Evolutionary conservation across 2,329 filamentous ascomycete genomes (phyloP), one percentile per base, ranked within the genome.

Genomic region (Aspergillus fijiensis): DNA sequence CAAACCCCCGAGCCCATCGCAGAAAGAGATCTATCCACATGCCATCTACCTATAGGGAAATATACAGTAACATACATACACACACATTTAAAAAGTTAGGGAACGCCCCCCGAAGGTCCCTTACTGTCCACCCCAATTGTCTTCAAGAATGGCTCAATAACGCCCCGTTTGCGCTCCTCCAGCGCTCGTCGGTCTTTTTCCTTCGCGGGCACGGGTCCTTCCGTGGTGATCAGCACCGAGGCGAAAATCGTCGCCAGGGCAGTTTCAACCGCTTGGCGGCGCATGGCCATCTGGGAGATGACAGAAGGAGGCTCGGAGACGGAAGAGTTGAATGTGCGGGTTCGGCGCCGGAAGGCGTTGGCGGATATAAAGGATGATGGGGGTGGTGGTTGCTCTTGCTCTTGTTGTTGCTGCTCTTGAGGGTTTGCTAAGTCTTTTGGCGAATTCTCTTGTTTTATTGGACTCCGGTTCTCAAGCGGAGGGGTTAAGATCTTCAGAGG

Each of bases 61-160:
- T 56, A 48, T 39, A 49, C 48, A 50, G 4, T n/a, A 16, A 25
- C 14, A 48, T 42, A 52, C 14, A 23, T 45, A 25, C 33, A n/a
- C 4, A 49, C 23, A 16, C 2, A 35, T 35, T 16, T 4, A 14
- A 12, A 35, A 27, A 21, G 23, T 65, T 29, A 67, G 23, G 55
- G 35, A 51, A 62, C 62, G 35, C 72, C 70, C 14, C 73, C 71
- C 5, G 71, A 75, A n/a, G 72, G 70, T 2, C 72, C 73, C 19
- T 65, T 60, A 60, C 70, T 70, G 66, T 76, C 73, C 7, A 74
- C 73, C 2, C 68, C 71, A 53, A 72, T 70, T 53, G 73, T 73
- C 51, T 76, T 79, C 60, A 91, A 70, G 65, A 96, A 96, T 29
- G 91, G 77, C 71, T 92, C 89, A 31, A 96, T 72, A 12, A 93